These are phyloP conservation scores for Penicillium roqueforti DNA, from an alignment of 495 filamentous ascomycete species.

Conservation along the genomic window DNA sequence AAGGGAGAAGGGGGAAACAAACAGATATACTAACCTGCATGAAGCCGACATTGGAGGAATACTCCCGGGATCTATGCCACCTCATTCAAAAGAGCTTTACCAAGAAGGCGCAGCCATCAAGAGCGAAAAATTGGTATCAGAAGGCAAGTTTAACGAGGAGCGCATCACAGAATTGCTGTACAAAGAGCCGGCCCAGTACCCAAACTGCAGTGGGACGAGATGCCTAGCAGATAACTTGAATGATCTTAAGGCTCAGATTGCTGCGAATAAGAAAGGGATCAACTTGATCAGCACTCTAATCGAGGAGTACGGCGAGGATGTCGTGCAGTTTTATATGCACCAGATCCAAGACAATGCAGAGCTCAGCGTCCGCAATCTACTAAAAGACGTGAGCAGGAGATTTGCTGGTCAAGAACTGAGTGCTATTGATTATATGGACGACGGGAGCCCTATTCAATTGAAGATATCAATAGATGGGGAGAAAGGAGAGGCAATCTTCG, in stretches of 20 bases:
- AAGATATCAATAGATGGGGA: conserved; percentile 76
- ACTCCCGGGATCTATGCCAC: conserved; percentile 91
- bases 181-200: conserved; percentile 74
- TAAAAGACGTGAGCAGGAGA: conserved; percentile 67
- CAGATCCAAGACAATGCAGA: conserved; percentile 92
- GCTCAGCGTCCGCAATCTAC: conserved; percentile 68
- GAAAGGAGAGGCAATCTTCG: conserved; percentile 83
- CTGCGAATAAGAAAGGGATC: conserved; percentile 93
- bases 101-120: conserved; percentile 92
- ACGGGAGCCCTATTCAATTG: conserved; percentile 83
- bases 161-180: conserved; percentile 79
- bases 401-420: conserved; percentile 72
- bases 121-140: conserved; percentile 88
- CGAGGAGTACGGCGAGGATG: conserved; percentile 82
- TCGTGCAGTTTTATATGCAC: conserved; percentile 90
- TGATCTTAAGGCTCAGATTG: conserved; percentile 91
- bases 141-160: conserved; percentile 81
- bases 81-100: conserved; percentile 82
- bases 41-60: conserved; percentile 91
- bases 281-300: conserved; percentile 78
- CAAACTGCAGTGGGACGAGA: conserved; percentile 82
- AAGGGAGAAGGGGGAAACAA: background rate
- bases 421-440: conserved; percentile 91
- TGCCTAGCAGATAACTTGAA: conserved; percentile 90
- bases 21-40: conserved; percentile 62